Conservation (phyloP, 176 grass and related monocot species). For the Tuctoria greenei region DNA sequence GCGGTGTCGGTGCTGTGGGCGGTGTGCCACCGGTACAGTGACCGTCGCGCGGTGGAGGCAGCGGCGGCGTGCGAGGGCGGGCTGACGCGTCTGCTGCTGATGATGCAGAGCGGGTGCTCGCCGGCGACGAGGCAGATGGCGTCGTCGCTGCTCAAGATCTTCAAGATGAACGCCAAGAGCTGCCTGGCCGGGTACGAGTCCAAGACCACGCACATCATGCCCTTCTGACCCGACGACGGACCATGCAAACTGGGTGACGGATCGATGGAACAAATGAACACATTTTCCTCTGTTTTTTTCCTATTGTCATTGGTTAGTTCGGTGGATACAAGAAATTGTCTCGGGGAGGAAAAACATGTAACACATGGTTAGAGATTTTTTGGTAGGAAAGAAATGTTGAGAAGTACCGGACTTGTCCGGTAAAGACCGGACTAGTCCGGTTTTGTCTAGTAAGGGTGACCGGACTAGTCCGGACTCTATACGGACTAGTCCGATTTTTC, state of each 20-base stretch:
- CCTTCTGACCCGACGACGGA: slow-evolving; percentile 44
- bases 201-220: slow-evolving; percentile 85
- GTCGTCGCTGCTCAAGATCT: slow-evolving; percentile 70
- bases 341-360: slow-evolving; percentile 20
- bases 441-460: too few relatives aligned
- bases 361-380: slow-evolving; percentile 33
- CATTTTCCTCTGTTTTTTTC: not conserved
- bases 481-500: too few relatives aligned
- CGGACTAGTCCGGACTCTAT: too few relatives aligned
- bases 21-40: slow-evolving; percentile 65
- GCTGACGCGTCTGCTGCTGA: slow-evolving; percentile 61
- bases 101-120: slow-evolving; percentile 84
- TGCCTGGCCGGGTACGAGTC: slow-evolving; percentile 78
- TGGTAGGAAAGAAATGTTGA: slow-evolving; percentile 20
- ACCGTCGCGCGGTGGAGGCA: slow-evolving; percentile 60
- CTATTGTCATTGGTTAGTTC: slow-evolving; percentile 23
- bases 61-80: slow-evolving; percentile 44
- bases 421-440: too few relatives aligned
- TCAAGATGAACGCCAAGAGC: slow-evolving; percentile 63
- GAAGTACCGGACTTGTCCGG: too few relatives aligned
- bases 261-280: slow-evolving; percentile 9
- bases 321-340: slow-evolving; percentile 28
- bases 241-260: not conserved
- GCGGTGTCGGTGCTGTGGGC: slow-evolving; percentile 75
- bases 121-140: slow-evolving; percentile 62